Percentiles rank a stretch among this genome's conserved stretches.
These are phyloP conservation scores for Fusarium gaditjirri DNA, from an alignment of 2,329 filamentous ascomycete genomes.

Conservation along the genomic window DNA sequence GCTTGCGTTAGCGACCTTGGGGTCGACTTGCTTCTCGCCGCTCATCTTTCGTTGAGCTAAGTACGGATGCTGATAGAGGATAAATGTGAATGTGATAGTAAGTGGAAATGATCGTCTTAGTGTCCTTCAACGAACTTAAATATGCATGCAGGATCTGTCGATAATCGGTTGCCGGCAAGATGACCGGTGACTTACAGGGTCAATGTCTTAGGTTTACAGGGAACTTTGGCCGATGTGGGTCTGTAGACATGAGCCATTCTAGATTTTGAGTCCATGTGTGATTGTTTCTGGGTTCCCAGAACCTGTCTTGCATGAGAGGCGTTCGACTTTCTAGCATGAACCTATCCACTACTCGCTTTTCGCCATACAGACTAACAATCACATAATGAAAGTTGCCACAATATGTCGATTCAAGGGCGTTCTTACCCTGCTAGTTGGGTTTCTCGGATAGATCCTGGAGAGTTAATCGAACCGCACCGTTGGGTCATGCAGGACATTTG, in stretches of 20 bases:
- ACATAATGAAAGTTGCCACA: not conserved
- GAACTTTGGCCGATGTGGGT: not conserved
- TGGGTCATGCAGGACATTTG: not conserved
- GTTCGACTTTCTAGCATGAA: not conserved
- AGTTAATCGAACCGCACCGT: not conserved
- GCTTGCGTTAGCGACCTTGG: not conserved
- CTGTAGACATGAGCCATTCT: not conserved
- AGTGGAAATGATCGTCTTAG: not conserved
- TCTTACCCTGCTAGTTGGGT: not conserved
- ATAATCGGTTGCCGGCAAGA: not conserved
- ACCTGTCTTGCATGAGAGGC: not conserved
- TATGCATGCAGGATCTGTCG: not conserved
- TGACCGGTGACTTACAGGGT: not conserved
- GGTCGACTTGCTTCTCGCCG: not conserved
- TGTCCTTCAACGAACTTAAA: not conserved
- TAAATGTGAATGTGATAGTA: no score
- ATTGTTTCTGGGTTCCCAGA: not conserved
- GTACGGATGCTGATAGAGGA: no score
- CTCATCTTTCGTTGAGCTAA: not conserved
- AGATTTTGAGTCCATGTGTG: not conserved
- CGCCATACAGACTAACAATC: not conserved
- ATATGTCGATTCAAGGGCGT: not conserved
- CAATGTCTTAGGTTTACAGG: not conserved
- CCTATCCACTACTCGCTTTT: not conserved
- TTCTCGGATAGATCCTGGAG: not conserved